Conservation (phyloP, 805 yeast genomes). For the Yamadazyma takamatsuzukensis region DNA sequence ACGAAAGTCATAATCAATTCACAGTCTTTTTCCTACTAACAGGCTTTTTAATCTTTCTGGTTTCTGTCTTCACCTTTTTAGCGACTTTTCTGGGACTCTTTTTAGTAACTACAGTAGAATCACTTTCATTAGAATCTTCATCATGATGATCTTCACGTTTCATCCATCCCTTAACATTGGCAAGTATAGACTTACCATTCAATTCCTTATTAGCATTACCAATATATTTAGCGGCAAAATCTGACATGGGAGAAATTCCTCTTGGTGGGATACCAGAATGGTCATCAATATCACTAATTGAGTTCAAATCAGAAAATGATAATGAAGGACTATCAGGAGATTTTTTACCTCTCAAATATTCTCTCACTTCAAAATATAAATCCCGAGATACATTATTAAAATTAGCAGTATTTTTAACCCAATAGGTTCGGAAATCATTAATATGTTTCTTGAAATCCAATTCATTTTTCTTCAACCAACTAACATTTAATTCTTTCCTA, state of each 20-base stretch:
- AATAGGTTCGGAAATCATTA: slow-evolving; percentile 78
- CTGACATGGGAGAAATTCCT: slow-evolving; percentile 55
- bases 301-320: slow-evolving; percentile 15
- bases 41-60: slow-evolving; percentile 13
- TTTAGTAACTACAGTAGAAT: slow-evolving; percentile 8
- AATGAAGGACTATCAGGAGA: slow-evolving; percentile 14
- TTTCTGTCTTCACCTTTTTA: neutral
- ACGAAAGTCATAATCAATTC: no score
- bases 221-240: slow-evolving; percentile 60
- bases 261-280: no score
- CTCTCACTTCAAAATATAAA: slow-evolving; percentile 79
- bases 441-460: slow-evolving; percentile 90
- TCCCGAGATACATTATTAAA: slow-evolving; percentile 74
- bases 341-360: slow-evolving; percentile 54
- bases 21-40: slow-evolving; percentile 13
- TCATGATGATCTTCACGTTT: slow-evolving; percentile 30
- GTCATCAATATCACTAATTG: slow-evolving; percentile 29
- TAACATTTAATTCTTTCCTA: slow-evolving; percentile 90
- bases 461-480: slow-evolving; percentile 97
- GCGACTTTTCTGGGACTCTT: slow-evolving; percentile 9
- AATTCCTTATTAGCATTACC: slow-evolving; percentile 48
- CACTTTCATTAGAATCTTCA: slow-evolving; percentile 20
- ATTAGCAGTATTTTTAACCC: slow-evolving; percentile 70
- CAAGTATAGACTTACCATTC: slow-evolving; percentile 33
- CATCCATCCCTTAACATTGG: slow-evolving; percentile 43